These are phyloP conservation scores for Artemisia tridentata DNA, from an alignment of 129 eudicot species.

Conservation along the genomic window DNA sequence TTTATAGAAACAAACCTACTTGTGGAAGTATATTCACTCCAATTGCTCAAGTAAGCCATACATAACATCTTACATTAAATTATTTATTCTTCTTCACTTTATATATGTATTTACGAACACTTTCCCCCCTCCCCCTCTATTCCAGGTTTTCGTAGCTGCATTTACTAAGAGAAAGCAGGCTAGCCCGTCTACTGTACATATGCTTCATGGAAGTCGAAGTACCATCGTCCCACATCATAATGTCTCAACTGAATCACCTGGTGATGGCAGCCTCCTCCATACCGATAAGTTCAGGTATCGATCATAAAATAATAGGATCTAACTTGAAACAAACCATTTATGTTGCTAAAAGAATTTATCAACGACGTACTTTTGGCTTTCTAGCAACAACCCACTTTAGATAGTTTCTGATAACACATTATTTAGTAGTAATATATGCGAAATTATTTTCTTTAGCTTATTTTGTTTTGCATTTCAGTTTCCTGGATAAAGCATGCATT, in stretches of 20 bases:
- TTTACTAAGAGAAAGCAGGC: slow-evolving; percentile 70
- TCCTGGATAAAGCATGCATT: slow-evolving; percentile 84
- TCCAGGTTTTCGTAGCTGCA: slow-evolving; percentile 77
- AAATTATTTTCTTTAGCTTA: neutral
- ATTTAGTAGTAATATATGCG: neutral
- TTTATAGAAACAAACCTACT: slow-evolving; percentile 57
- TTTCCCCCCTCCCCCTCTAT: neutral
- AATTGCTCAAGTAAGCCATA: slow-evolving; percentile 59
- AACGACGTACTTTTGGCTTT: too few relatives aligned
- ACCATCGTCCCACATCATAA: slow-evolving; percentile 26
- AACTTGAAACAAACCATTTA: neutral
- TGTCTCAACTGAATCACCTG: slow-evolving; percentile 26
- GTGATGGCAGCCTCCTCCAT: slow-evolving; percentile 50
- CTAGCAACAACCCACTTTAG: too few relatives aligned
- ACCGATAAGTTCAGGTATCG: slow-evolving; percentile 69
- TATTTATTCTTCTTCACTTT: neutral
- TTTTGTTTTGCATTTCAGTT: slow-evolving; percentile 30
- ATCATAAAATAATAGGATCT: neutral
- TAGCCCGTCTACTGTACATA: slow-evolving; percentile 60
- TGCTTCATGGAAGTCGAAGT: slow-evolving; percentile 59
- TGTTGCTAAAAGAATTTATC: too few relatives aligned
- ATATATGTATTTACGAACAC: neutral
- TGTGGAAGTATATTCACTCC: slow-evolving; percentile 77
- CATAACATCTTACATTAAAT: slow-evolving; percentile 4
- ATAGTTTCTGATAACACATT: neutral